A percentile compares a stretch with the other conserved stretches of the same genome.
Conservation (phyloP, 345 rosid species). For the Salix exigua region DNA sequence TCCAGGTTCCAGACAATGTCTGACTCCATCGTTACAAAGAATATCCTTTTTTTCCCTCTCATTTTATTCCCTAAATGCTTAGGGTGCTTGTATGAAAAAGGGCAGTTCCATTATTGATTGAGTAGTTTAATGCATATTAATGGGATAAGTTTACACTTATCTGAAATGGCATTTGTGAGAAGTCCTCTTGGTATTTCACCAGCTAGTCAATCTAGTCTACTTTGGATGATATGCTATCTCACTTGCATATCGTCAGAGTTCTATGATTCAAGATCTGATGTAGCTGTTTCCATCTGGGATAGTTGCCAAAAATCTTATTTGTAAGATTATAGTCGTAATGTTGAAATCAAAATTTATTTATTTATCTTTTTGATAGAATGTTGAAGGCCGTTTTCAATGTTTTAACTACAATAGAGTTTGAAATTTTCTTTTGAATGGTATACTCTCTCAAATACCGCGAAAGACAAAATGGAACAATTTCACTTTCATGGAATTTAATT, state of each 20-base stretch:
- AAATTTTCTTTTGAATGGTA: background rate
- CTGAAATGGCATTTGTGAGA: background rate
- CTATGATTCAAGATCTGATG: background rate
- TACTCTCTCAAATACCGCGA: background rate
- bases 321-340: background rate
- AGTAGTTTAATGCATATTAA: background rate
- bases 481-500: background rate
- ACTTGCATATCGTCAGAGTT: background rate
- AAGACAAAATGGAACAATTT: too few species aligned
- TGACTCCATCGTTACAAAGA: constrained; percentile 76
- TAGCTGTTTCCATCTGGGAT: too few species aligned
- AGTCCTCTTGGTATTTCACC: background rate
- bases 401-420: background rate
- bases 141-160: background rate
- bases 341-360: background rate
- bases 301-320: background rate
- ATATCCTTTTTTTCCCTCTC: constrained; percentile 21
- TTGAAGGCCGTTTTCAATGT: background rate
- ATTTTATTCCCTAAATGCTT: background rate
- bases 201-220: background rate
- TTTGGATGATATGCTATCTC: background rate
- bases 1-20: constrained; percentile 91
- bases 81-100: background rate
- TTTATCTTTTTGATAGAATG: background rate
- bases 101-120: background rate